Evolutionary conservation across 2,329 filamentous ascomycete species (phyloP).

Genomic region (Tolypocladium amazonense): DNA sequence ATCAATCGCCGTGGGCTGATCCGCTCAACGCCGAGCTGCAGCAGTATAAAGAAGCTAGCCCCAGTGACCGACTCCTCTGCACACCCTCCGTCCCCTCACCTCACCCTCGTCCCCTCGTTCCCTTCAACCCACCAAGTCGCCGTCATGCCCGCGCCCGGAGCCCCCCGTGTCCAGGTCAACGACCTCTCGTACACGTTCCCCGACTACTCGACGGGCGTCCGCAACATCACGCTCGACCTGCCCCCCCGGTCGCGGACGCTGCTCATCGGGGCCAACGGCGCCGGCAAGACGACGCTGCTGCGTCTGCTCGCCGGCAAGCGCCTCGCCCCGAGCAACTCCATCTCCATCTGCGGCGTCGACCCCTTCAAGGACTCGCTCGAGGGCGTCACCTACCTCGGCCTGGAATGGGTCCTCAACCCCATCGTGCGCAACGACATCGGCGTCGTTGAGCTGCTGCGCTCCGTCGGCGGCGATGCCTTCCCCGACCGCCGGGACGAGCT

Average conservation of each 20-base stretch:
- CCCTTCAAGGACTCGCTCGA: conserved; percentile 85
- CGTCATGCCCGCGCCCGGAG: conserved; percentile 17
- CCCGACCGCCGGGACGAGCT: conserved; percentile 77
- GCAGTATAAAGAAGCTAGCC: neutral
- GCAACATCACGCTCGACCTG: conserved; percentile 62
- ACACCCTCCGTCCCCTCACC: neutral
- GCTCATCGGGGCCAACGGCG: conserved; percentile 91
- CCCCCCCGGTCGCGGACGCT: conserved; percentile 79
- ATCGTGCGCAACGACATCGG: conserved; percentile 94
- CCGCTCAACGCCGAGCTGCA: neutral
- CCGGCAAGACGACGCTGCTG: conserved; percentile 93
- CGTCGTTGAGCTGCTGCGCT: conserved; percentile 72
- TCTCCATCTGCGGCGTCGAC: conserved; percentile 73
- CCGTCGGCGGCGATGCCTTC: conserved; percentile 79
- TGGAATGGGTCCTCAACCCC: conserved; percentile 96
- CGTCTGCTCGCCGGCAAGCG: conserved; percentile 92
- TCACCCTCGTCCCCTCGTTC: neutral
- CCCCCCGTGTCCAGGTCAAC: conserved; percentile 59
- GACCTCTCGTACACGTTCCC: conserved; percentile 82
- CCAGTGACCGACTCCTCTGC: neutral
- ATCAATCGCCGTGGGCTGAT: neutral
- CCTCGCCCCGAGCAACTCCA: conserved; percentile 65
- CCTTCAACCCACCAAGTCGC: neutral
- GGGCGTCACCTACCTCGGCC: conserved; percentile 91
- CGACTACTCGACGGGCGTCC: conserved; percentile 70